These are phyloP conservation scores for Phtheirospermum japonicum DNA, from an alignment of 257 asterid genomes.

Conservation along the genomic window DNA sequence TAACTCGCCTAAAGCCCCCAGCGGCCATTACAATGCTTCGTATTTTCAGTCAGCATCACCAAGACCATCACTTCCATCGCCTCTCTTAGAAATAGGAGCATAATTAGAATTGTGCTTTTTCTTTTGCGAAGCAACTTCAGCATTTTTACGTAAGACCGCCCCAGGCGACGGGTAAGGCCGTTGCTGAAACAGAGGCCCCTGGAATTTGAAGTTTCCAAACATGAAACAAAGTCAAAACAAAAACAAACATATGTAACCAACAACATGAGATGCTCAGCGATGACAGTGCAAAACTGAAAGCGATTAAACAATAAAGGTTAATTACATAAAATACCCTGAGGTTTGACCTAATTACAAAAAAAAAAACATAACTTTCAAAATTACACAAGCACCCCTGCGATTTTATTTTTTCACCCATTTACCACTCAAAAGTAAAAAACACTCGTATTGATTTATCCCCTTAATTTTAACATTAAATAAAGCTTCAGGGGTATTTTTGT, in stretches of 20 bases:
- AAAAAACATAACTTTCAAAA: background rate
- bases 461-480: too few relatives aligned
- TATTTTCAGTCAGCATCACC: slow-evolving; percentile 95
- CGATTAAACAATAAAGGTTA: background rate
- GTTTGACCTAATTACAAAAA: background rate
- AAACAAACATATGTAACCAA: background rate
- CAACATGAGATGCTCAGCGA: background rate
- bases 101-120: slow-evolving; percentile 51
- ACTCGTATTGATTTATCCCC: too few relatives aligned
- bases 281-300: background rate
- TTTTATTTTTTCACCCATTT: too few relatives aligned
- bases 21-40: too few relatives aligned
- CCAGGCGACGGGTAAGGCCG: slow-evolving; percentile 98
- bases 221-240: background rate
- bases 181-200: slow-evolving; percentile 99
- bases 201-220: slow-evolving; percentile 32
- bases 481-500: too few relatives aligned
- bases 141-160: slow-evolving; percentile 91
- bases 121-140: slow-evolving; percentile 84
- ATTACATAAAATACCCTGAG: background rate
- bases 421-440: too few relatives aligned
- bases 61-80: slow-evolving; percentile 95
- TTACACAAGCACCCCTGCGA: background rate
- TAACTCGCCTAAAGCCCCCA: too few relatives aligned
- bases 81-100: slow-evolving; percentile 89